A percentile compares a stretch with the other conserved stretches of the same genome.
Evolutionary conservation across 768 basidiomycete species (phyloP).

Genomic region (Crucibulum laeve): DNA sequence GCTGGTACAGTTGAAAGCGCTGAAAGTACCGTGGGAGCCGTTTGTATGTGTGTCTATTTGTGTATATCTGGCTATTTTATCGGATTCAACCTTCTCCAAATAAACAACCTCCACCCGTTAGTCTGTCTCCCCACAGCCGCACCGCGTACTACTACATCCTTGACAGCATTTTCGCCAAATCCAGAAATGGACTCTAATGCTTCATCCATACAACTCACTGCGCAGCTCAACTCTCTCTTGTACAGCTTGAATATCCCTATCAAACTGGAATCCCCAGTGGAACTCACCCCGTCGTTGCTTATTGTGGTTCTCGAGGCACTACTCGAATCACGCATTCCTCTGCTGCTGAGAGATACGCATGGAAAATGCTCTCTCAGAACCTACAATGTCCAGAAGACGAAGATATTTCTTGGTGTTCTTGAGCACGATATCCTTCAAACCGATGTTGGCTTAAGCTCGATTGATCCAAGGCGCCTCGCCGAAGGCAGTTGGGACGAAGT

Average conservation of each 20-base stretch:
- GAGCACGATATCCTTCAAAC: constrained; percentile 57
- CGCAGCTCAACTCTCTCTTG: constrained; percentile 48
- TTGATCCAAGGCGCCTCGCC: constrained; percentile 66
- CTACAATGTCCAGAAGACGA: constrained; percentile 59
- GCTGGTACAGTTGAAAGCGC: too few species aligned
- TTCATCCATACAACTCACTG: too few species aligned
- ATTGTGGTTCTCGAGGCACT: constrained; percentile 67
- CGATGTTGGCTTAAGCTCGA: constrained; percentile 59
- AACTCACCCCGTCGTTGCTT: constrained; percentile 70
- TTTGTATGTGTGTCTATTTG: too few species aligned
- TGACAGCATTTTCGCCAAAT: too few species aligned
- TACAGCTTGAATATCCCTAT: constrained; percentile 39
- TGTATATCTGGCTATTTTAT: too few species aligned
- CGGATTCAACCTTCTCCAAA: too few species aligned
- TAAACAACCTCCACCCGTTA: too few species aligned
- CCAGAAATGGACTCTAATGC: too few species aligned
- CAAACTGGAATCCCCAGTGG: constrained; percentile 42
- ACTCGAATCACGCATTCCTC: constrained; percentile 48
- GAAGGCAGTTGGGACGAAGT: constrained; percentile 63
- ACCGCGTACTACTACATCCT: too few species aligned
- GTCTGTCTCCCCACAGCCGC: too few species aligned
- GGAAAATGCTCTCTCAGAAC: constrained; percentile 19
- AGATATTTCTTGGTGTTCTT: constrained; percentile 71
- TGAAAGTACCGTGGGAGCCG: too few species aligned
- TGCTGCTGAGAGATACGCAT: constrained; percentile 28